Evolutionary conservation across 2,329 filamentous ascomycete species (phyloP).

Genomic region (Aspergillus niger): DNA sequence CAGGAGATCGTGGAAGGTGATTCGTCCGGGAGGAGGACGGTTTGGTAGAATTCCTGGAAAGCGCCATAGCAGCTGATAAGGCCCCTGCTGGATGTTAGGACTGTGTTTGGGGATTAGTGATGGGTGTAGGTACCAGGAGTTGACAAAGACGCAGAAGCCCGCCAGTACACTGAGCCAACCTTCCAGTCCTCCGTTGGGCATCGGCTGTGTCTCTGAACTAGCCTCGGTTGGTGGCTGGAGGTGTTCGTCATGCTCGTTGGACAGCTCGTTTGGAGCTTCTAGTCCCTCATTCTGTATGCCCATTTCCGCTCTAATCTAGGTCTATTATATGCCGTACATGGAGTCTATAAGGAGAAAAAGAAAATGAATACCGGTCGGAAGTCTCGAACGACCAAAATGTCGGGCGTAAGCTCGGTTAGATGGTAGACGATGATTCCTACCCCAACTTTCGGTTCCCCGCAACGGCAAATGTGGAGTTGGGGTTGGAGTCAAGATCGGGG

Average conservation of each 20-base stretch:
- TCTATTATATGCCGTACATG: not conserved
- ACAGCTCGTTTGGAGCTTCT: not conserved
- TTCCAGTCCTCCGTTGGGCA: constrained; percentile 30
- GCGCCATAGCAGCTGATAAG: constrained; percentile 51
- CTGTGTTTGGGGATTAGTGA: not conserved
- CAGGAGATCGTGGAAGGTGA: constrained; percentile 49
- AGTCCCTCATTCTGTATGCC: not conserved
- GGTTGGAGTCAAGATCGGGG: not conserved
- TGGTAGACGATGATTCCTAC: not conserved
- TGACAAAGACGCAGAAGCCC: constrained; percentile 36
- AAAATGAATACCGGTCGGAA: not conserved
- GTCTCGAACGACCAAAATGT: not conserved
- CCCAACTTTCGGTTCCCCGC: not conserved
- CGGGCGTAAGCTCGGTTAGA: not conserved
- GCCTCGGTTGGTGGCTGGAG: not conserved
- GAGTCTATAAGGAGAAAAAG: not conserved
- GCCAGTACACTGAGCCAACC: constrained; percentile 35
- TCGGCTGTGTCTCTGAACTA: constrained; percentile 4
- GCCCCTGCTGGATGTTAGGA: constrained; percentile 29
- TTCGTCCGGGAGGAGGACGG: constrained; percentile 35
- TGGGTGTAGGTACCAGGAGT: constrained; percentile 32
- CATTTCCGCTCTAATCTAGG: not conserved
- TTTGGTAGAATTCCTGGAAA: constrained; percentile 53
- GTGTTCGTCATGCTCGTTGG: not conserved
- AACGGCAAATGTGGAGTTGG: not conserved